A percentile compares a stretch with the other conserved stretches of the same genome.
These are phyloP conservation scores for Ligustrum vulgare DNA, from an alignment of 257 asterid species.

Conservation along the genomic window DNA sequence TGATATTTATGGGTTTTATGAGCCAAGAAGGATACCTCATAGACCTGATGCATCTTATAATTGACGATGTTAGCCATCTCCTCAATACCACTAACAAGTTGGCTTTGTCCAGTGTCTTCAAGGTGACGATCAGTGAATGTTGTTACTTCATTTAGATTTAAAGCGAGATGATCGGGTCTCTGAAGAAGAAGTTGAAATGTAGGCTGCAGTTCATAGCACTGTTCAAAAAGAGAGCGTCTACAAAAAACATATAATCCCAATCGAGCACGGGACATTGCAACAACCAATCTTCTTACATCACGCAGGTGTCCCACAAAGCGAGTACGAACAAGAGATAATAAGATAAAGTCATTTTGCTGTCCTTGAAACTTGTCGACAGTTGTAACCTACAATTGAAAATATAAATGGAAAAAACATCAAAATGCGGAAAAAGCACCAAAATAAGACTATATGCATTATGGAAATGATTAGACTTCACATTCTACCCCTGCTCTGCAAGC, in stretches of 20 bases:
- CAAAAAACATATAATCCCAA: constrained; percentile 91
- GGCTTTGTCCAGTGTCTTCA: constrained; percentile 63
- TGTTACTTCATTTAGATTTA: constrained; percentile 65
- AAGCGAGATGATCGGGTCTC: constrained; percentile 77
- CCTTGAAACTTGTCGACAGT: constrained; percentile 99
- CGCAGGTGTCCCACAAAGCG: constrained; percentile 99
- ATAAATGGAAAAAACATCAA: constrained; percentile 19
- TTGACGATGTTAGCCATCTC: constrained; percentile 83
- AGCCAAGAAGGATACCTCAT: constrained; percentile 55
- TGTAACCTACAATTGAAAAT: constrained; percentile 57
- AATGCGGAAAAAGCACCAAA: constrained; percentile 6
- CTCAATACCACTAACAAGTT: constrained; percentile 63
- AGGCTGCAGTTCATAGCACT: constrained; percentile 94
- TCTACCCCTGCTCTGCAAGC: background rate
- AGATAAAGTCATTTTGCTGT: constrained; percentile 87
- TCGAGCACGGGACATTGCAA: constrained; percentile 99
- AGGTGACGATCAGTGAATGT: constrained; percentile 74
- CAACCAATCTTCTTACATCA: constrained; percentile 96
- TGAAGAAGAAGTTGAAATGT: constrained; percentile 79
- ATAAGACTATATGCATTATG: background rate
- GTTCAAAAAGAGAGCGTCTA: constrained; percentile 91
- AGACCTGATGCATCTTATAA: constrained; percentile 67
- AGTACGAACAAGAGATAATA: constrained; percentile 91
- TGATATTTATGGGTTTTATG: background rate
- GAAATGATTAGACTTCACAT: background rate